These are phyloP conservation scores for Neocucurbitaria cava DNA, from an alignment of 2,329 filamentous ascomycete species.

Conservation along the genomic window DNA sequence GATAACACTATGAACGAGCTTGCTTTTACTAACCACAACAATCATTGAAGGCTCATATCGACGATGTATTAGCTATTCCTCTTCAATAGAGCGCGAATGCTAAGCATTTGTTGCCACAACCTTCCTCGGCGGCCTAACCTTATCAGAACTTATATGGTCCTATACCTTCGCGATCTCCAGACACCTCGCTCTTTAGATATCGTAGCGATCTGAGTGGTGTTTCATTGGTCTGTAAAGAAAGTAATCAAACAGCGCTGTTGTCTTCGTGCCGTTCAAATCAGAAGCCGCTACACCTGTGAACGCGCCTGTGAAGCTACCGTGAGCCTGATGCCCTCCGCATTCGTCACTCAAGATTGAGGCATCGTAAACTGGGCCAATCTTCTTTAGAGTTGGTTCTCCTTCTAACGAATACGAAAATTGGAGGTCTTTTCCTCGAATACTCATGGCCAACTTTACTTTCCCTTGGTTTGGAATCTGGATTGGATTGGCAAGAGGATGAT, in stretches of 20 bases:
- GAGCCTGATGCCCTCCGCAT: conserved; percentile 66
- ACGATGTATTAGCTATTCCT: not conserved
- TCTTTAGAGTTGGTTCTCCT: conserved; percentile 51
- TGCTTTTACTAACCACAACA: not conserved
- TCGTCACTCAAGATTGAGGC: conserved; percentile 68
- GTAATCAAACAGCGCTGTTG: conserved; percentile 40
- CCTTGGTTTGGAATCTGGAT: conserved; percentile 62
- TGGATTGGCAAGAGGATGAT: conserved; percentile 51
- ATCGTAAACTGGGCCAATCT: conserved; percentile 64
- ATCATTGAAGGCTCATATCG: not conserved
- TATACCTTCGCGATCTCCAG: not conserved
- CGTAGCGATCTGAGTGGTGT: conserved; percentile 42
- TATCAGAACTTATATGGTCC: not conserved
- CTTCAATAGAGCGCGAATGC: not conserved
- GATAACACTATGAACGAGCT: not conserved
- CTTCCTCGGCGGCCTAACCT: not conserved
- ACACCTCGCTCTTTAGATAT: conserved; percentile 13
- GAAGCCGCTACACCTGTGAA: conserved; percentile 46
- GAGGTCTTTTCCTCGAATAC: conserved; percentile 59
- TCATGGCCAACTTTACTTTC: conserved; percentile 61
- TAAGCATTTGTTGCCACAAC: not conserved
- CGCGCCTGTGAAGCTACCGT: conserved; percentile 70
- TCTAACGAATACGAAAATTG: conserved; percentile 66
- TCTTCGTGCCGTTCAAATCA: conserved; percentile 40
- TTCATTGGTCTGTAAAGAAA: conserved; percentile 40